A percentile compares a stretch with the other conserved stretches of the same genome.
These are phyloP conservation scores for Kuraishia molischiana DNA, from an alignment of 805 yeast genomes.

Conservation along the genomic window DNA sequence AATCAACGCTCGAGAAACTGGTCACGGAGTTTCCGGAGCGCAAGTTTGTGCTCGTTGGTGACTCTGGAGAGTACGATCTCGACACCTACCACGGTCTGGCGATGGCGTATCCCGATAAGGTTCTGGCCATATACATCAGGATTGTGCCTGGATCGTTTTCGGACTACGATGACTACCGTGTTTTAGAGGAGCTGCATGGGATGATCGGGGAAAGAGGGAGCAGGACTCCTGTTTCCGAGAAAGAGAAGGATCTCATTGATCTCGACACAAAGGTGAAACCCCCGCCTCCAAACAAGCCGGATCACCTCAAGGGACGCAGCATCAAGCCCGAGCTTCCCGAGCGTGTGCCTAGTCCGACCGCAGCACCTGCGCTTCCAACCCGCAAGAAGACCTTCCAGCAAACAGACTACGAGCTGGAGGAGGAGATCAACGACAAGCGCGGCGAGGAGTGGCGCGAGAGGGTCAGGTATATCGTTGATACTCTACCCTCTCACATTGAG, in stretches of 20 bases:
- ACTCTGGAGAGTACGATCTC: slow-evolving; percentile 90
- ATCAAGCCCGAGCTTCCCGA: neutral
- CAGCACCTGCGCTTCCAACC: slow-evolving; percentile 3
- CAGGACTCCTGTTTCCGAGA: neutral
- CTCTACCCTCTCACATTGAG: slow-evolving; percentile 27
- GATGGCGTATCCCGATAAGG: slow-evolving; percentile 44
- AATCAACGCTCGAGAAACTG: slow-evolving; percentile 50
- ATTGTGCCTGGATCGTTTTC: slow-evolving; percentile 65
- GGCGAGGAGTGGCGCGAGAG: slow-evolving; percentile 50
- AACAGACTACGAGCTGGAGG: neutral
- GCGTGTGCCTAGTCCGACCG: neutral
- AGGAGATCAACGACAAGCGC: slow-evolving; percentile 28
- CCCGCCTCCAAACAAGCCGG: slow-evolving; percentile 2
- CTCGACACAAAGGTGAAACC: slow-evolving; percentile 14
- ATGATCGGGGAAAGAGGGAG: slow-evolving; percentile 5
- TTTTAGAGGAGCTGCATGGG: slow-evolving; percentile 11
- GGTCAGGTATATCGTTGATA: slow-evolving; percentile 24
- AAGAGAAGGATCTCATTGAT: slow-evolving; percentile 24
- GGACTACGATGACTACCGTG: slow-evolving; percentile 30
- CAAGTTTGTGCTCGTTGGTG: slow-evolving; percentile 82
- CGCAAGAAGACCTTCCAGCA: neutral
- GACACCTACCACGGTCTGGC: slow-evolving; percentile 83
- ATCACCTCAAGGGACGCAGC: neutral
- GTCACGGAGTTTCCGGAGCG: slow-evolving; percentile 67
- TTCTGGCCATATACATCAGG: slow-evolving; percentile 71